phyloP scores from a whole-genome alignment of 176 grass and related monocot species.

The Musa itinerans region DNA sequence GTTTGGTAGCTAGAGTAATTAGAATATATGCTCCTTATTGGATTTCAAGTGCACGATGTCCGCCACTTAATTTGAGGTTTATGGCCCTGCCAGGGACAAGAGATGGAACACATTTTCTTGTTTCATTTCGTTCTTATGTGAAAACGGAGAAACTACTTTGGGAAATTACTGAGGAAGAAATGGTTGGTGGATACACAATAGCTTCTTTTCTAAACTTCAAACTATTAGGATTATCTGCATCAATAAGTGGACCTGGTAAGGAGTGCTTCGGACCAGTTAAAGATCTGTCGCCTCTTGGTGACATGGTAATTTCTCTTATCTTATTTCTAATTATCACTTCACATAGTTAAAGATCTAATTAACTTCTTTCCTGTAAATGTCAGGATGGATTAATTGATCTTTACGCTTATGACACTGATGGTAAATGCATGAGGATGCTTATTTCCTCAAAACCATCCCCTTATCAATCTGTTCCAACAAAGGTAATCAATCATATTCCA shows the following conservation, averaged over 20 bases:
- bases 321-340: neutral
- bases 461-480: constrained; percentile 93
- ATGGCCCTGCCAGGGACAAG: constrained; percentile 59
- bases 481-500: constrained; percentile 39
- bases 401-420: constrained; percentile 63
- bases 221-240: constrained; percentile 53
- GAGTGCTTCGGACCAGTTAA: constrained; percentile 61
- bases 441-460: constrained; percentile 82
- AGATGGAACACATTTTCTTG: constrained; percentile 31
- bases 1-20: constrained; percentile 56
- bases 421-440: constrained; percentile 62
- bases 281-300: constrained; percentile 74
- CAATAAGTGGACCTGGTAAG: constrained; percentile 37
- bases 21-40: constrained; percentile 95
- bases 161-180: constrained; percentile 76
- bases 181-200: constrained; percentile 86
- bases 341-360: constrained; percentile 11
- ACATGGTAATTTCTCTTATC: constrained; percentile 54
- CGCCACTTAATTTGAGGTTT: constrained; percentile 51
- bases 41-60: constrained; percentile 83
- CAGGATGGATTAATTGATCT: constrained; percentile 86
- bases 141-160: constrained; percentile 57
- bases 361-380: constrained; percentile 12
- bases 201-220: constrained; percentile 80
- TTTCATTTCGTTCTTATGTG: constrained; percentile 25